phyloP scores from a whole-genome alignment of 2,329 filamentous ascomycete species.

The Ascocoryne sarcoides region DNA sequence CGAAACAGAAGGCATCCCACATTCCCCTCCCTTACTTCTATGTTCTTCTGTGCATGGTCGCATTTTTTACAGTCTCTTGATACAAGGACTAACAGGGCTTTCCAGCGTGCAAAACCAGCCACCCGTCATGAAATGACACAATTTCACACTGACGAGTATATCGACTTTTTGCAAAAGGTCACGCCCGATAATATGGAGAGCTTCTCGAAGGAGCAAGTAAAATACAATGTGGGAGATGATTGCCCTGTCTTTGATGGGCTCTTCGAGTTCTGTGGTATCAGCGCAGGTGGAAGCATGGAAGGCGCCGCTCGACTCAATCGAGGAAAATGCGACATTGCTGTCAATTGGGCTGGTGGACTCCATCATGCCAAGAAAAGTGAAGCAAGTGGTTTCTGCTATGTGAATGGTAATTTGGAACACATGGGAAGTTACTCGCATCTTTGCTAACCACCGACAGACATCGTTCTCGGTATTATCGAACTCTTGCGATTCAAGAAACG shows the following conservation, averaged over 20 bases:
- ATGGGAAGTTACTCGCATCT: no score
- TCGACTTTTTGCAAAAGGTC: constrained; percentile 89
- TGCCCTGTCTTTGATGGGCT: constrained; percentile 96
- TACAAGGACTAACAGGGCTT: neutral
- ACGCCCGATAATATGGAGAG: constrained; percentile 98
- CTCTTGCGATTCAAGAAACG: constrained; percentile 83
- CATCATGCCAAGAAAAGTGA: constrained; percentile 97
- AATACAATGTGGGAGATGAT: constrained; percentile 93
- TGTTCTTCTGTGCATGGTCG: no score
- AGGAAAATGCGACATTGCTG: constrained; percentile 88
- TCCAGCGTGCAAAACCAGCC: constrained; percentile 73
- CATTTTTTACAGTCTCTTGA: no score
- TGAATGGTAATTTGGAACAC: no score
- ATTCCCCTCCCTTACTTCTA: no score
- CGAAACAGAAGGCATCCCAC: no score
- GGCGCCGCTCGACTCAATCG: constrained; percentile 85
- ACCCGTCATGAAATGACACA: constrained; percentile 84
- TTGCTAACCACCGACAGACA: no score
- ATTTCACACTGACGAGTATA: constrained; percentile 92
- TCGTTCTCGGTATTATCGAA: constrained; percentile 90
- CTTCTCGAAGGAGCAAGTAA: constrained; percentile 81
- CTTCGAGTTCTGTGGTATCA: constrained; percentile 94
- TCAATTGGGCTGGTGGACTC: constrained; percentile 96
- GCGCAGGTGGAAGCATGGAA: constrained; percentile 88
- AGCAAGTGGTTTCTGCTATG: constrained; percentile 95